Conservation (phyloP, 23 red algal genomes). For the Gracilaria gracilis region DNA sequence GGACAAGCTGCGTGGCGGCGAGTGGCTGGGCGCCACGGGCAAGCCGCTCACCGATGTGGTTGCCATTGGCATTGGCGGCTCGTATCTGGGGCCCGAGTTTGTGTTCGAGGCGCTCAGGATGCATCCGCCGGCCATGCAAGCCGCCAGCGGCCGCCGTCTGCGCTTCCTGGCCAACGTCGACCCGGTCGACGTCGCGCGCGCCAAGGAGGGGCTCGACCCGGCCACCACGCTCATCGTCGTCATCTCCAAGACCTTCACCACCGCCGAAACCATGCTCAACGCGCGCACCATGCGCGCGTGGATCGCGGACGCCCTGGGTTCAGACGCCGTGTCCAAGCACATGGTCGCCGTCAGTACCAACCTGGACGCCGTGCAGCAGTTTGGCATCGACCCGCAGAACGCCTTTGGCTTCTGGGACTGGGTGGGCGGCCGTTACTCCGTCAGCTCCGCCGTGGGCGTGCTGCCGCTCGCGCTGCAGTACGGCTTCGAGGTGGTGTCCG, state of each 20-base stretch:
- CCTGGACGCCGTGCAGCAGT: slow-evolving; percentile 71
- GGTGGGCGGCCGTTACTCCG: slow-evolving; percentile 97
- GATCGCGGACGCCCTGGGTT: slow-evolving; percentile 75
- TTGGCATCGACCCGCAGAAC: slow-evolving; percentile 90
- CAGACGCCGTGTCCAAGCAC: slow-evolving; percentile 81
- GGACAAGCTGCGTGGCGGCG: slow-evolving; percentile 74
- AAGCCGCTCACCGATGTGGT: slow-evolving; percentile 88
- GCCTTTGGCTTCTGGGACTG: slow-evolving; percentile 99
- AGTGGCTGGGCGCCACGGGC: slow-evolving; percentile 89
- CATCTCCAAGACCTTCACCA: slow-evolving; percentile 98
- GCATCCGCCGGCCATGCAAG: slow-evolving; percentile 56
- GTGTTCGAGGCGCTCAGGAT: slow-evolving; percentile 91
- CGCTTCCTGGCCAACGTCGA: slow-evolving; percentile 98
- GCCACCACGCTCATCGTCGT: slow-evolving; percentile 96
- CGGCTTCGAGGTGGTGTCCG: slow-evolving; percentile 80
- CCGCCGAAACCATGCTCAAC: slow-evolving; percentile 98
- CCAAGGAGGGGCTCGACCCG: slow-evolving; percentile 76
- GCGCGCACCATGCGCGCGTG: slow-evolving; percentile 93
- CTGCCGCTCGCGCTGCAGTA: slow-evolving; percentile 96
- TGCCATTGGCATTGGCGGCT: slow-evolving; percentile 95
- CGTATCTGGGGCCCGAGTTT: slow-evolving; percentile 97
- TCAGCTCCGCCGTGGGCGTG: slow-evolving; percentile 92
- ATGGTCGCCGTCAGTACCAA: slow-evolving; percentile 96
- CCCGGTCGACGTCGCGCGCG: slow-evolving; percentile 90
- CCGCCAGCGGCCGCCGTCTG: slow-evolving; percentile 78